These are phyloP conservation scores for Geotrichum phurueaensis DNA, from an alignment of 1,139 yeast genomes.

Conservation along the genomic window DNA sequence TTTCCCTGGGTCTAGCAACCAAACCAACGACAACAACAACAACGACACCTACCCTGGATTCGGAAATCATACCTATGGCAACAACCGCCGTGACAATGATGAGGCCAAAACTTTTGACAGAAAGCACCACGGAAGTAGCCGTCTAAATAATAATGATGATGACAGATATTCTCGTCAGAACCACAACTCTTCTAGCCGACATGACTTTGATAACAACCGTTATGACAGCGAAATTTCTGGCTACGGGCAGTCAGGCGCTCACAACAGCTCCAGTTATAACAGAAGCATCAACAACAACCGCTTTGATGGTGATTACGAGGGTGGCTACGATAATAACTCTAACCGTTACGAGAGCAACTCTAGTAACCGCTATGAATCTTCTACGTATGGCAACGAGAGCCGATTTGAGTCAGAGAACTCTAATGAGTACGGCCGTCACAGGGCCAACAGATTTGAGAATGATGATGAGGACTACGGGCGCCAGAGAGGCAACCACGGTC, in stretches of 20 bases:
- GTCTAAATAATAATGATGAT: neutral
- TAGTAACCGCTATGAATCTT: neutral
- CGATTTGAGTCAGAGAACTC: neutral
- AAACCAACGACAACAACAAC: neutral
- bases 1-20: neutral
- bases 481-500: neutral
- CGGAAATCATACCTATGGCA: neutral
- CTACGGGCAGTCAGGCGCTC: neutral
- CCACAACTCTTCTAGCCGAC: neutral
- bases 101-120: neutral
- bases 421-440: neutral
- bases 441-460: neutral
- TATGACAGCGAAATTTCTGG: neutral
- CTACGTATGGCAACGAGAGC: neutral
- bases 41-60: neutral
- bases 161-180: neutral
- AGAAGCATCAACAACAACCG: neutral
- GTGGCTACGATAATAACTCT: neutral
- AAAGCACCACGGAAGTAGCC: neutral
- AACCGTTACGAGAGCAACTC: neutral
- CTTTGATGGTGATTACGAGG: neutral
- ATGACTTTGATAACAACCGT: neutral
- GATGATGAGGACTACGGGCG: neutral
- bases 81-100: neutral
- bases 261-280: neutral